Evolutionary conservation across 2,329 filamentous ascomycete species (phyloP).

Genomic region (Periglandula ipomoeae): DNA sequence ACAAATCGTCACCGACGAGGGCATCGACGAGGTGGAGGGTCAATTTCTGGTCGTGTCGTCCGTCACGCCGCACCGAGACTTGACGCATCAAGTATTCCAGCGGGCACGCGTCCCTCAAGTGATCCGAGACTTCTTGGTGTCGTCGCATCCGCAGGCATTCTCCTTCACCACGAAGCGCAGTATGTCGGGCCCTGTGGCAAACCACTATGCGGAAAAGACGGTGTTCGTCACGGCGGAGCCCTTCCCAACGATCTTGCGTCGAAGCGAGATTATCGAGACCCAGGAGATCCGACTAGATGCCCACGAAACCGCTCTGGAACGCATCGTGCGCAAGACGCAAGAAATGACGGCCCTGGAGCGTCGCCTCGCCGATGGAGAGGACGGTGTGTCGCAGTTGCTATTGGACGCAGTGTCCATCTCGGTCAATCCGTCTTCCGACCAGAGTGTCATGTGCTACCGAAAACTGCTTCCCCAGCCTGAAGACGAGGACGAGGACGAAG

Average conservation of each 20-base stretch:
- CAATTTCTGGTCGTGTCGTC: conserved; percentile 80
- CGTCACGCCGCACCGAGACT: conserved; percentile 73
- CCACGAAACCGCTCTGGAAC: conserved; percentile 81
- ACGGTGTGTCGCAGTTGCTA: conserved; percentile 57
- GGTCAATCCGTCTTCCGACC: conserved; percentile 64
- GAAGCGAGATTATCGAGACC: conserved; percentile 71
- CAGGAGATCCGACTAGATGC: conserved; percentile 60
- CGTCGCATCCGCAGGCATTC: conserved; percentile 69
- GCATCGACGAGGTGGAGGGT: conserved; percentile 74
- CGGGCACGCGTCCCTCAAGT: conserved; percentile 74
- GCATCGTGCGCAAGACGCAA: conserved; percentile 81
- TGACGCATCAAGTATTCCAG: conserved; percentile 77
- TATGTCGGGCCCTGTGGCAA: conserved; percentile 57
- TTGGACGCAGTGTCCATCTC: conserved; percentile 70
- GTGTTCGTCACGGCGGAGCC: conserved; percentile 75
- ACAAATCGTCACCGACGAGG: conserved; percentile 62
- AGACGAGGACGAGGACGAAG: conserved; percentile 23
- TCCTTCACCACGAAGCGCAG: conserved; percentile 65
- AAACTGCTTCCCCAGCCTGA: conserved; percentile 53
- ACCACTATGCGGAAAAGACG: conserved; percentile 75
- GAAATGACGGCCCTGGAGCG: conserved; percentile 73
- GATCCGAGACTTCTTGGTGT: conserved; percentile 78
- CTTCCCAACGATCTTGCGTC: conserved; percentile 83
- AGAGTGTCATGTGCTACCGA: conserved; percentile 70
- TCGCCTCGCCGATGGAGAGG: conserved; percentile 62